A percentile compares a stretch with the other conserved stretches of the same genome.
phyloP scores from a whole-genome alignment of 371 early-diverging fungal species.

The Mortierella sp. region DNA sequence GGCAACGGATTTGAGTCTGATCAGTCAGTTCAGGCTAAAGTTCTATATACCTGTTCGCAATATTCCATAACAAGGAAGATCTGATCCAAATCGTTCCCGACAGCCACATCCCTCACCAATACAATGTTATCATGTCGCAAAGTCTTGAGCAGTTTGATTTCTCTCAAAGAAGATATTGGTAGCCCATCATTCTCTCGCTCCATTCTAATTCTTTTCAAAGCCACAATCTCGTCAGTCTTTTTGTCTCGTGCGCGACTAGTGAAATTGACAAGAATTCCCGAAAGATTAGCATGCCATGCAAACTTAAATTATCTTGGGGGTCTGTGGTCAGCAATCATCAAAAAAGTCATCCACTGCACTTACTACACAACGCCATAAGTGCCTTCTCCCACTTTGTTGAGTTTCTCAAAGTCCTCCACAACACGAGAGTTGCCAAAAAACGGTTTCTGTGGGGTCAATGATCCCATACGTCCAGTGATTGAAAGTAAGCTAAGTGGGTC shows the following conservation, averaged over 20 bases:
- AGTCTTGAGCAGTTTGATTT: constrained; percentile 91
- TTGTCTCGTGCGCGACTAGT: constrained; percentile 73
- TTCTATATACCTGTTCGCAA: constrained; percentile 72
- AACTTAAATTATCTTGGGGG: neutral
- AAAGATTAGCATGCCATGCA: neutral
- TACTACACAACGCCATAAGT: constrained; percentile 93
- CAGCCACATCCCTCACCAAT: constrained; percentile 84
- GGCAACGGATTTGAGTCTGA: neutral
- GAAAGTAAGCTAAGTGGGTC: constrained; percentile 46
- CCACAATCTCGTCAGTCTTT: constrained; percentile 77
- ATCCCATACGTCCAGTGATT: constrained; percentile 48
- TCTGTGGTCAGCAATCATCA: neutral
- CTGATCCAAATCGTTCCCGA: constrained; percentile 71
- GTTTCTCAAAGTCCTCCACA: constrained; percentile 76
- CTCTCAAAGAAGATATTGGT: constrained; percentile 88
- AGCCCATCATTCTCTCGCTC: constrained; percentile 87
- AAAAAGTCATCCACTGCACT: constrained; percentile 23
- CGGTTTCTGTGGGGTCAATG: constrained; percentile 38
- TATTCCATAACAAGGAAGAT: constrained; percentile 86
- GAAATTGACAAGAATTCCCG: neutral
- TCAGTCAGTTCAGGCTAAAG: neutral
- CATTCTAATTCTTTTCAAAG: constrained; percentile 91
- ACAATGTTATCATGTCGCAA: constrained; percentile 92
- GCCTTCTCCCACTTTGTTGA: constrained; percentile 83
- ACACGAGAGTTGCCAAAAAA: constrained; percentile 71